Percentiles rank a stretch among this genome's conserved stretches.
phyloP scores from a whole-genome alignment of 371 early-diverging fungal genomes.

The Furculomyces boomerangus region DNA sequence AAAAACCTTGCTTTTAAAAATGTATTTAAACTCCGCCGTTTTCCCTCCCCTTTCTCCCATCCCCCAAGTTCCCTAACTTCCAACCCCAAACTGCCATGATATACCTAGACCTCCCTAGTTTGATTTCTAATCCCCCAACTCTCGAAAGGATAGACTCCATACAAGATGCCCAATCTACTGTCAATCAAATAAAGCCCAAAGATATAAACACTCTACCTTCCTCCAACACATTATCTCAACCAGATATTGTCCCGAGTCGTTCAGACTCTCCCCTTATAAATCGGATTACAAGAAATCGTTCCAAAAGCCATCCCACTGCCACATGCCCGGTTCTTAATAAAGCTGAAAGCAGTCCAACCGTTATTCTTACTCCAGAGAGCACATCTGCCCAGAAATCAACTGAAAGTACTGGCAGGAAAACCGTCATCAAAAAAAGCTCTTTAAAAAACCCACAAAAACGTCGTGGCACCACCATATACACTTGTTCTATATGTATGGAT shows the following conservation, averaged over 20 bases:
- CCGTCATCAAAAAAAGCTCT: neutral
- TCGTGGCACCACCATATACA: neutral
- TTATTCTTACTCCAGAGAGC: neutral
- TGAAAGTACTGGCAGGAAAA: neutral
- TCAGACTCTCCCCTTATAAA: too few species aligned
- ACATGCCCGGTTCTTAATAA: too few species aligned
- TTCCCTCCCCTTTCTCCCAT: neutral
- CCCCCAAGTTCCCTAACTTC: neutral
- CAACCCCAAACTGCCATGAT: neutral
- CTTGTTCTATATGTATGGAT: neutral
- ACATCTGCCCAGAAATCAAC: neutral
- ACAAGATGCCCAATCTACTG: neutral
- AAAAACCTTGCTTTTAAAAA: neutral
- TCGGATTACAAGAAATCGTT: too few species aligned
- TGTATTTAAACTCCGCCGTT: neutral
- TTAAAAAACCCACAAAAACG: neutral
- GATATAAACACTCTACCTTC: neutral
- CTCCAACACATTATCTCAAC: neutral
- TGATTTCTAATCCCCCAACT: neutral
- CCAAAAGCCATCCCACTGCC: too few species aligned
- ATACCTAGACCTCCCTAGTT: neutral
- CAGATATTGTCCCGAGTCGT: too few species aligned
- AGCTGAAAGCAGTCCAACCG: too few species aligned
- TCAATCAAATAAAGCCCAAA: neutral
- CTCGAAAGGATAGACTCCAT: neutral